Percentiles rank a stretch among this genome's conserved stretches.
phyloP scores from a whole-genome alignment of 225 moss, liverwort and hornwort genomes.

The Pleurozium schreberi region DNA sequence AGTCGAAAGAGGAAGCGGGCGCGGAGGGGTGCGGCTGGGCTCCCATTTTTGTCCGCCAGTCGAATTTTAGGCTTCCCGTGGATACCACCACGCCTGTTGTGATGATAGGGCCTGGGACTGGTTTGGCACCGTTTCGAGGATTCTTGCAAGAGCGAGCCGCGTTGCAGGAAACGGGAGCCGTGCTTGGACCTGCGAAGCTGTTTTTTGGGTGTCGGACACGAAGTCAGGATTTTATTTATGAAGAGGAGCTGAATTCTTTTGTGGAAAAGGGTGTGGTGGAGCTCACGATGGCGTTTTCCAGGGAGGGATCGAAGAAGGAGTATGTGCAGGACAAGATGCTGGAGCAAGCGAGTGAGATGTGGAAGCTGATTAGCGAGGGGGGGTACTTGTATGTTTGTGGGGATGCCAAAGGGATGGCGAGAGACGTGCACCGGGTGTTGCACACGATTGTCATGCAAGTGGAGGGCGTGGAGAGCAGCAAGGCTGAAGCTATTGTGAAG shows the following conservation, averaged over 20 bases:
- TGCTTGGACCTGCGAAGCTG: conserved; percentile 68
- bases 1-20: conserved; percentile 1
- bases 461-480: conserved; percentile 54
- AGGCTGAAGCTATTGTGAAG: conserved; percentile 80
- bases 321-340: conserved; percentile 92
- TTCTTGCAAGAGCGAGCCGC: conserved; percentile 88
- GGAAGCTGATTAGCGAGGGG: conserved; percentile 51
- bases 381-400: conserved; percentile 92
- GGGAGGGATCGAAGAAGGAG: conserved; percentile 70
- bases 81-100: conserved; percentile 57
- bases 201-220: conserved; percentile 93
- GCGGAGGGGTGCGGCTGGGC: conserved; percentile 38
- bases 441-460: conserved; percentile 71
- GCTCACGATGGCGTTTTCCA: conserved; percentile 67
- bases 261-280: conserved; percentile 49
- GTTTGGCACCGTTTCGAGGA: conserved; percentile 89
- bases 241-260: conserved; percentile 57
- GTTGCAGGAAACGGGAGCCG: conserved; percentile 34
- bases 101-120: conserved; percentile 93
- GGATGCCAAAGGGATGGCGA: conserved; percentile 96
- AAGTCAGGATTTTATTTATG: conserved; percentile 80
- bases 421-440: conserved; percentile 76
- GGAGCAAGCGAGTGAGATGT: conserved; percentile 56
- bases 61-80: conserved; percentile 69
- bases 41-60: conserved; percentile 79